Conservation (phyloP, 306 rosid species). For the Quercus cerris region DNA sequence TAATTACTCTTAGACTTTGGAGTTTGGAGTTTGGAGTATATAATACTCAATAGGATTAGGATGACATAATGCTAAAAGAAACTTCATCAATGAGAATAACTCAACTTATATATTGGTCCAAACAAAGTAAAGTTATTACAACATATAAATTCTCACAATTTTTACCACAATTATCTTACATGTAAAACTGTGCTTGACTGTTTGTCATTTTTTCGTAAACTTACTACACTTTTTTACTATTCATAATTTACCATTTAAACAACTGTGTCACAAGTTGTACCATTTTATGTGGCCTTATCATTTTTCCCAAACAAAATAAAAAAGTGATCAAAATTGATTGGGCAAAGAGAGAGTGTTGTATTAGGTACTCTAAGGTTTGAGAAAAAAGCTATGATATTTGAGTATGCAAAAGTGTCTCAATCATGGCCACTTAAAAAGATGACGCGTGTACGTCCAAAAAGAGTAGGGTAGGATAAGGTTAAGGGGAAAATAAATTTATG, state of each 20-base stretch:
- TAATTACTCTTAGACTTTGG: no score
- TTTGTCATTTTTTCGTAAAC: fast-evolving
- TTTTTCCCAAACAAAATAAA: background rate
- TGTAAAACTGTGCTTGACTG: fast-evolving
- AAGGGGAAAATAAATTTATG: background rate
- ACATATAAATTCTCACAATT: no score
- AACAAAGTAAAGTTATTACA: no score
- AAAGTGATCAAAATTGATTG: background rate
- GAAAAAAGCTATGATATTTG: no score
- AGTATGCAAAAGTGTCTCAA: conserved; percentile 1
- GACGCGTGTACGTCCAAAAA: conserved; percentile 60
- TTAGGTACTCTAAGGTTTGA: background rate
- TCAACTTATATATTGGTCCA: no score
- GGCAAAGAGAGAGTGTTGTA: background rate
- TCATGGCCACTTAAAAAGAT: conserved; percentile 18
- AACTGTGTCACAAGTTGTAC: fast-evolving
- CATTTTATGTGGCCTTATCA: fast-evolving
- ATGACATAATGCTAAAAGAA: no score
- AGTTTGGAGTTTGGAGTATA: background rate
- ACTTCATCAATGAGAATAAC: no score
- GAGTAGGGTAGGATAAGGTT: conserved; percentile 51
- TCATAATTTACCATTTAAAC: fast-evolving
- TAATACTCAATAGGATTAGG: no score
- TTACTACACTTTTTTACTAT: fast-evolving
- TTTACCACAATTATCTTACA: fast-evolving